A percentile compares a stretch with the other conserved stretches of the same genome.
These are phyloP conservation scores for Phytophthora uliginosa DNA, from an alignment of 352 stramenopile species.

Conservation along the genomic window DNA sequence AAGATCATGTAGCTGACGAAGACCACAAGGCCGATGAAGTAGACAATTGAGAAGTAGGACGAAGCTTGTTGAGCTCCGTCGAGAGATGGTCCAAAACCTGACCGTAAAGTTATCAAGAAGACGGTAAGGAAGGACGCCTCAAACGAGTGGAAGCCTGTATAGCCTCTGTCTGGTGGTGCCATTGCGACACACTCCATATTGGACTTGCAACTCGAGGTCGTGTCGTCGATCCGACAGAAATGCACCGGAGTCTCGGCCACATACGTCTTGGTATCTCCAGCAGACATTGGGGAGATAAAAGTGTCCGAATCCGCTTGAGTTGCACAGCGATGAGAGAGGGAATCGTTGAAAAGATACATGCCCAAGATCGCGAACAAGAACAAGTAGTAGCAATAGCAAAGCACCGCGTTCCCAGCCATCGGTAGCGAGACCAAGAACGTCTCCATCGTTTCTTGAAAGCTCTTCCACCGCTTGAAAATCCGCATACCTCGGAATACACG, in stretches of 20 bases:
- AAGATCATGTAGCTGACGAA: slow-evolving; percentile 91
- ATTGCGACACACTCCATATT: slow-evolving; percentile 67
- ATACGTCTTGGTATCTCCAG: slow-evolving; percentile 45
- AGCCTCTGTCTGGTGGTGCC: slow-evolving; percentile 72
- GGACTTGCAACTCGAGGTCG: slow-evolving; percentile 35
- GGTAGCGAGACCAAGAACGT: slow-evolving; percentile 78
- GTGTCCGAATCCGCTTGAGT: slow-evolving; percentile 40
- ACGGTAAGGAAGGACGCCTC: slow-evolving; percentile 84
- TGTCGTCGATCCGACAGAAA: slow-evolving; percentile 57
- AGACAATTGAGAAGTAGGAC: slow-evolving; percentile 82
- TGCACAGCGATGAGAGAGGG: slow-evolving; percentile 79
- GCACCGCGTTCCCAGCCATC: slow-evolving; percentile 76
- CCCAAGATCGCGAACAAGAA: slow-evolving; percentile 88
- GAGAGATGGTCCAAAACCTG: slow-evolving; percentile 80
- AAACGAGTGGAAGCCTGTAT: slow-evolving; percentile 89
- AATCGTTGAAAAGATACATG: slow-evolving; percentile 91
- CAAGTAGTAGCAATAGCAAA: slow-evolving; percentile 90
- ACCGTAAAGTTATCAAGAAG: slow-evolving; percentile 82
- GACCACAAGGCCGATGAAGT: slow-evolving; percentile 84
- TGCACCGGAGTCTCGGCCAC: slow-evolving; percentile 57
- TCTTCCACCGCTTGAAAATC: slow-evolving; percentile 80
- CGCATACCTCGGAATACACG: slow-evolving; percentile 78
- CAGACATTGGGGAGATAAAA: slow-evolving; percentile 25
- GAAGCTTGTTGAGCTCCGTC: slow-evolving; percentile 78
- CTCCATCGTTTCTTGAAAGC: slow-evolving; percentile 83